Evolutionary conservation across 805 yeast genomes (phyloP).

Genomic region (Wickerhamomyces bovis): DNA sequence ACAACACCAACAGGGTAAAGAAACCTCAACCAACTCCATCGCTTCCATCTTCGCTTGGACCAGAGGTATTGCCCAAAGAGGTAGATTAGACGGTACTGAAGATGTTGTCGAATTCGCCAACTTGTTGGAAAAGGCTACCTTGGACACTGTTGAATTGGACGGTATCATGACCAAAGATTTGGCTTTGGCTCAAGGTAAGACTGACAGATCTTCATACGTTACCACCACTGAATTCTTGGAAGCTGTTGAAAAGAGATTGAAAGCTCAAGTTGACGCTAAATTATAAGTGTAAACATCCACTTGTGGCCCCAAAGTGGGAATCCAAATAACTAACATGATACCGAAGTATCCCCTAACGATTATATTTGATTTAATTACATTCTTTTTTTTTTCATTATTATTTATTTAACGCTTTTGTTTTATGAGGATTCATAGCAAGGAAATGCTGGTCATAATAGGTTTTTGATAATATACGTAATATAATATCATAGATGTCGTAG

Average conservation of each 20-base stretch:
- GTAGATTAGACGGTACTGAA: constrained; percentile 65
- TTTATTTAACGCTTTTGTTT: not conserved
- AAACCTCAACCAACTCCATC: constrained; percentile 79
- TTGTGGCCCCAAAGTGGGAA: not conserved
- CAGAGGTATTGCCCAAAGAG: constrained; percentile 80
- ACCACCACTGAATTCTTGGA: constrained; percentile 73
- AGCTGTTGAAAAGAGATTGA: constrained; percentile 61
- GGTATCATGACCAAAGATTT: constrained; percentile 80
- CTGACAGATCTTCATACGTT: constrained; percentile 56
- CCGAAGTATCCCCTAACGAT: not conserved
- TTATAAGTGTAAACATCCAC: not conserved
- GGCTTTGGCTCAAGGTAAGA: constrained; percentile 64
- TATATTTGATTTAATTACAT: not conserved
- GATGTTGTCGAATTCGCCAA: constrained; percentile 65
- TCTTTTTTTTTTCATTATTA: not conserved
- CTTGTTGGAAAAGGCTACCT: constrained; percentile 56
- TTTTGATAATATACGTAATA: not conserved
- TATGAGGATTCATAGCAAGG: constrained; percentile 18
- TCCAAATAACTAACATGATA: not conserved
- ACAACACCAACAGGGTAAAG: constrained; percentile 75
- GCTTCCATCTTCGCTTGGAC: constrained; percentile 86
- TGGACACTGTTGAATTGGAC: constrained; percentile 68
- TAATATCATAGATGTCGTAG: not conserved
- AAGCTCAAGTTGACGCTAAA: constrained; percentile 6
- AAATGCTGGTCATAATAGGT: constrained; percentile 22